Evolutionary conservation across 306 rosid species (phyloP).

Genomic region (Glycyrrhiza uralensis): DNA sequence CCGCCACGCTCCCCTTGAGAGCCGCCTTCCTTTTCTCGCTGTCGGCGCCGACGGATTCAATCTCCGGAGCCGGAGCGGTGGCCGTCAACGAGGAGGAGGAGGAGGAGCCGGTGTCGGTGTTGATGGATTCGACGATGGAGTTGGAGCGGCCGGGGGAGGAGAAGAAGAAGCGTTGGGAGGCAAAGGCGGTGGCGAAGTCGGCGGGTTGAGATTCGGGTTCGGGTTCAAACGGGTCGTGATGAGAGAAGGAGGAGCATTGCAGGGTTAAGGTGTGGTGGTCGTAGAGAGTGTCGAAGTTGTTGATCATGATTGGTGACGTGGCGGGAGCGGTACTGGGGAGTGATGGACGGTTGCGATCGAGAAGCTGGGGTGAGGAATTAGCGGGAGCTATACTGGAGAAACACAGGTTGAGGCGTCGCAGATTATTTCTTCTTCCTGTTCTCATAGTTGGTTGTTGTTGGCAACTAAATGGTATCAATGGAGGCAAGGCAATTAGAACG

Average conservation of each 20-base stretch:
- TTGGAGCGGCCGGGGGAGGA: constrained; percentile 92
- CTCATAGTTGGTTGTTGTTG: constrained; percentile 25
- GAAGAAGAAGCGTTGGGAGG: constrained; percentile 94
- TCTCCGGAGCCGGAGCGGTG: neutral
- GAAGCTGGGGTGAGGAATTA: neutral
- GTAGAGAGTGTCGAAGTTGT: constrained; percentile 67
- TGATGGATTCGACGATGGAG: constrained; percentile 68
- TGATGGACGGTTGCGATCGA: constrained; percentile 26
- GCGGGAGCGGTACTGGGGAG: neutral
- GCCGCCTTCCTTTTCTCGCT: neutral
- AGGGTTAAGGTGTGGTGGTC: constrained; percentile 15
- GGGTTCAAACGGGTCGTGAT: neutral
- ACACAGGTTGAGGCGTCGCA: constrained; percentile 51
- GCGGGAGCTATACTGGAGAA: too few relatives aligned
- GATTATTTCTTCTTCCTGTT: constrained; percentile 34
- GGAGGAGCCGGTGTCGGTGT: constrained; percentile 11
- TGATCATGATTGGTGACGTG: constrained; percentile 29
- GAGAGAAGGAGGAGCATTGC: neutral
- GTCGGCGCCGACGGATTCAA: neutral
- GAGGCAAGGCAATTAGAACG: neutral
- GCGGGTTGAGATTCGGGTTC: constrained; percentile 28
- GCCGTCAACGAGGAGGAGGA: constrained; percentile 6
- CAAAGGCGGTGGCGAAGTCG: constrained; percentile 66
- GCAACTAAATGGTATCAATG: neutral
- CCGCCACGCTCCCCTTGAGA: constrained; percentile 56